Percentiles rank a stretch among this genome's conserved stretches.
Conservation (phyloP, 78 protist species). For the Tieghemostelium lacteum region DNA sequence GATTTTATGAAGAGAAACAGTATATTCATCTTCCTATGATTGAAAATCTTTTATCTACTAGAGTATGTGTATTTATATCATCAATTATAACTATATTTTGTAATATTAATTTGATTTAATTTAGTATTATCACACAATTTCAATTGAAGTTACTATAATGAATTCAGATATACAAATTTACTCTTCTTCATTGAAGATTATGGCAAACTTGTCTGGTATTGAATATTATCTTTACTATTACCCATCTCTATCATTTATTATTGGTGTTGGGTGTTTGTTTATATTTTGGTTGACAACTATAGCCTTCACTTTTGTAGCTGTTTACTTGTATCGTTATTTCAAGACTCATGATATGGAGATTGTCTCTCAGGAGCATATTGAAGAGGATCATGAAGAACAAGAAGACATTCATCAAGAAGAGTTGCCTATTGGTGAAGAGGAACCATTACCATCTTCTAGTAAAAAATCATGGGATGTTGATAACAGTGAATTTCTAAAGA, state of each 20-base stretch:
- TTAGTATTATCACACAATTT: constrained; percentile 61
- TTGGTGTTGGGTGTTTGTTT: constrained; percentile 32
- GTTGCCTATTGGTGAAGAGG: too few relatives aligned
- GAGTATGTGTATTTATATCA: constrained; percentile 8
- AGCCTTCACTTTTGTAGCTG: not conserved
- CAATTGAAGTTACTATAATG: constrained; percentile 20
- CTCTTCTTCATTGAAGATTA: constrained; percentile 29
- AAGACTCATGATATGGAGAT: constrained; percentile 22
- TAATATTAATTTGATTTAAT: not conserved
- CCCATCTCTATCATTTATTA: constrained; percentile 36
- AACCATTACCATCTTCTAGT: too few relatives aligned
- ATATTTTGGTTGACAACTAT: not conserved
- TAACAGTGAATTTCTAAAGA: too few relatives aligned
- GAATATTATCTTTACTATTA: constrained; percentile 46
- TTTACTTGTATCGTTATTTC: constrained; percentile 47
- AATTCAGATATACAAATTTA: constrained; percentile 71
- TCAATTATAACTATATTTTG: not conserved
- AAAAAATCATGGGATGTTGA: too few relatives aligned
- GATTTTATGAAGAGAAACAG: constrained; percentile 60
- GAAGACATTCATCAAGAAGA: too few relatives aligned
- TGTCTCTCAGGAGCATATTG: too few relatives aligned
- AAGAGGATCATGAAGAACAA: too few relatives aligned
- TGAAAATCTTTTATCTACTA: constrained; percentile 45
- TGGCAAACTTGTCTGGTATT: constrained; percentile 46
- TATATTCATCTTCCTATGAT: constrained; percentile 37